Conservation (phyloP, 1,139 yeast species). For the Dujonia santamariae region DNA sequence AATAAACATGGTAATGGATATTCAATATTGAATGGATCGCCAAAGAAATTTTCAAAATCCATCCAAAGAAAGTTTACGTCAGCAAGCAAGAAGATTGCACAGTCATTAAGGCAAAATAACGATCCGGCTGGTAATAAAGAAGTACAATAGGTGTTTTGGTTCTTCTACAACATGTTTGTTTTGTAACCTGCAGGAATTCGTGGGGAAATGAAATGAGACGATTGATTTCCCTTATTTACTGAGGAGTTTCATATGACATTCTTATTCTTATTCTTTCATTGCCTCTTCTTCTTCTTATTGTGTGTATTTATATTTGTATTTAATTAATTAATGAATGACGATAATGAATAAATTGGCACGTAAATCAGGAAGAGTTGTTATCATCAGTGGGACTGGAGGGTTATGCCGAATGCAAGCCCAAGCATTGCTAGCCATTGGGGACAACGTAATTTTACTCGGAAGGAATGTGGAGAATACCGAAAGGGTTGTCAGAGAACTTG, state of each 20-base stretch:
- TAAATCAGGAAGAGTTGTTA: conserved; percentile 79
- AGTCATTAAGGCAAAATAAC: conserved; percentile 1
- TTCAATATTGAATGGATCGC: conserved; percentile 2
- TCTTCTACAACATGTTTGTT: neutral
- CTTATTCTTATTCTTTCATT: neutral
- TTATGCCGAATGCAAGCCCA: conserved; percentile 86
- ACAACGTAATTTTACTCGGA: conserved; percentile 83
- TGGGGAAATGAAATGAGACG: neutral
- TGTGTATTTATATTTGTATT: neutral
- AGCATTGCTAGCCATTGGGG: conserved; percentile 78
- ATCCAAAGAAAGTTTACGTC: conserved; percentile 14
- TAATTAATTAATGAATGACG: neutral
- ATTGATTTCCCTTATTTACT: neutral
- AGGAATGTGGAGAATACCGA: conserved; percentile 65
- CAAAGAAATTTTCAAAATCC: conserved; percentile 10
- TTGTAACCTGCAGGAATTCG: neutral
- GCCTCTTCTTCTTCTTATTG: neutral
- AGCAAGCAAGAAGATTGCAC: conserved; percentile 24
- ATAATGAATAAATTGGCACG: neutral
- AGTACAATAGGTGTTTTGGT: no score
- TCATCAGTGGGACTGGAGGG: conserved; percentile 95
- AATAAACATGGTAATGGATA: neutral
- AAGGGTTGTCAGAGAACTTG: conserved; percentile 65
- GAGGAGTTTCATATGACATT: neutral
- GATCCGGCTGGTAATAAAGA: neutral